These are phyloP conservation scores for Bruguiera gymnorhiza DNA, from an alignment of 345 rosid genomes.

Conservation along the genomic window DNA sequence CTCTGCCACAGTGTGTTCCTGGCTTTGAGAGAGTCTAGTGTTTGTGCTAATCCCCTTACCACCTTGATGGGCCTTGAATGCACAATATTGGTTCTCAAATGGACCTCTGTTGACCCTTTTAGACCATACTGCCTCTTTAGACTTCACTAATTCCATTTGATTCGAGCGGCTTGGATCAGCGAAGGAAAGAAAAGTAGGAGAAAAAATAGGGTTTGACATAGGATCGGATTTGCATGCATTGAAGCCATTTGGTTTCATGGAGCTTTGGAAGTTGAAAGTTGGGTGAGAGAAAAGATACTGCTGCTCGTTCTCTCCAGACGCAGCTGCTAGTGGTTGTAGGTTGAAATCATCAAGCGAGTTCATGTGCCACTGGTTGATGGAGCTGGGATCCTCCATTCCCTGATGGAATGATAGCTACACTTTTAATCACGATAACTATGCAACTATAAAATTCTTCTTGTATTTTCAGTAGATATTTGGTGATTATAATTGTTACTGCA, in stretches of 20 bases:
- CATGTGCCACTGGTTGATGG: conserved; percentile 49
- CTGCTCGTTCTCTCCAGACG: conserved; percentile 42
- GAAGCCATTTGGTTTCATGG: conserved; percentile 35
- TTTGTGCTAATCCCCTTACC: conserved; percentile 27
- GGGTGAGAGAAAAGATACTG: conserved; percentile 19
- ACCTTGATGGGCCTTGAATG: conserved; percentile 29
- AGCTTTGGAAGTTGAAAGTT: conserved; percentile 22
- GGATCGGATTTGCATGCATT: conserved; percentile 22
- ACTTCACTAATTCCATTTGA: conserved; percentile 37
- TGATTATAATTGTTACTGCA: too few relatives aligned
- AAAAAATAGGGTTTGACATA: conserved; percentile 20
- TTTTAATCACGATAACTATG: too few relatives aligned
- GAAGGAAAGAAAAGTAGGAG: conserved; percentile 30
- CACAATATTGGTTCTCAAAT: conserved; percentile 33
- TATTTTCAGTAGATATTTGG: too few relatives aligned
- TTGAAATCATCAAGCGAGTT: conserved; percentile 40
- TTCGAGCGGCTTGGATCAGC: conserved; percentile 24
- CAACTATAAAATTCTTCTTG: too few relatives aligned
- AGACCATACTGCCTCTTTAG: conserved; percentile 34
- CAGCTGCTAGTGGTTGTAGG: conserved; percentile 37
- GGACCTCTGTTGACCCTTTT: conserved; percentile 23
- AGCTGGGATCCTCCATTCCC: conserved; percentile 52
- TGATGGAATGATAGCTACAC: conserved; percentile 4
- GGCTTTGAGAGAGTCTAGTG: conserved; percentile 37
- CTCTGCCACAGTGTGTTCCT: conserved; percentile 66